A percentile compares a stretch with the other conserved stretches of the same genome.
Evolutionary conservation across 108 stramenopile genomes (phyloP).

Genomic region (Cyclotella kingstonii): DNA sequence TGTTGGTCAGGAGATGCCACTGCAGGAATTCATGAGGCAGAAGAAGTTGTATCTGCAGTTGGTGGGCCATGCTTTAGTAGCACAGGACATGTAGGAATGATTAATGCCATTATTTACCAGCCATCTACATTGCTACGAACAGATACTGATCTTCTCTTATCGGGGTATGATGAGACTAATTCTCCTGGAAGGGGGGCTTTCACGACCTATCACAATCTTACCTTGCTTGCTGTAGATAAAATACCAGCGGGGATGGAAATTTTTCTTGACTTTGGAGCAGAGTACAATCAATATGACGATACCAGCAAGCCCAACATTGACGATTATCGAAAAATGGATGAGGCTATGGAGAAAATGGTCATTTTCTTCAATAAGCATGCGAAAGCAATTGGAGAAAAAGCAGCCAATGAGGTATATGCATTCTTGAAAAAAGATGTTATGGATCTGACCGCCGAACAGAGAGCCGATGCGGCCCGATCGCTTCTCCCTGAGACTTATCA

Average conservation of each 20-base stretch:
- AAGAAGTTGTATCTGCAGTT: constrained; percentile 41
- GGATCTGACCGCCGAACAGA: constrained; percentile 53
- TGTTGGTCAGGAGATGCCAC: constrained; percentile 44
- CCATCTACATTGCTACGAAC: constrained; percentile 38
- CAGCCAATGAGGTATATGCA: constrained; percentile 64
- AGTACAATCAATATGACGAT: constrained; percentile 48
- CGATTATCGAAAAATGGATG: constrained; percentile 71
- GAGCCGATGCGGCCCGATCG: constrained; percentile 57
- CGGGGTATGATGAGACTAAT: constrained; percentile 40
- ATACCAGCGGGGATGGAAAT: constrained; percentile 80
- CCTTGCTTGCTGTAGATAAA: constrained; percentile 51
- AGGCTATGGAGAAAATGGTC: constrained; percentile 53
- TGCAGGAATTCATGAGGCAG: constrained; percentile 31
- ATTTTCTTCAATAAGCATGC: constrained; percentile 53
- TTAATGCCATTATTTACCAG: constrained; percentile 43
- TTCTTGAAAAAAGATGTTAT: constrained; percentile 70
- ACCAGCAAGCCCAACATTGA: constrained; percentile 55
- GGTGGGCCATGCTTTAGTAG: constrained; percentile 42
- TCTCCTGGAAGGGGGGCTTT: constrained; percentile 61
- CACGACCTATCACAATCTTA: constrained; percentile 61
- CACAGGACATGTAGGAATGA: constrained; percentile 45
- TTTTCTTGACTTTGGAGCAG: constrained; percentile 66
- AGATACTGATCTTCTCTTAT: constrained; percentile 30
- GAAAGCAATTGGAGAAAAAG: constrained; percentile 45
- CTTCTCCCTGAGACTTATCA: constrained; percentile 61